Evolutionary conservation across 2,329 filamentous ascomycete species (phyloP), one percentile per base, ranked within the genome.

Genomic region (Claviceps pusilla): DNA sequence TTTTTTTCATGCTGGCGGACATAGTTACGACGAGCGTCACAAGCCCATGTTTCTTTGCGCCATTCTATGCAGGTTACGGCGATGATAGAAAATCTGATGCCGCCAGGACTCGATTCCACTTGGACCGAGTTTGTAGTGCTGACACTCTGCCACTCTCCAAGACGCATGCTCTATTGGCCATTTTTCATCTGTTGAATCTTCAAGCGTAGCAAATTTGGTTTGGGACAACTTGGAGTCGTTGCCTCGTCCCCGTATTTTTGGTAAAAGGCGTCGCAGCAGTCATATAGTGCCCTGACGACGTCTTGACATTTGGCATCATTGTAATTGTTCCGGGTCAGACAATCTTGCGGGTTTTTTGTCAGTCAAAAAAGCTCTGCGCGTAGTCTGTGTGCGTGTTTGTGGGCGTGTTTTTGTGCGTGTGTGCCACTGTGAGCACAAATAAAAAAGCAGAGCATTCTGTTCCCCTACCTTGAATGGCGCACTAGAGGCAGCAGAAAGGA

Each of bases 241-340:
- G 87, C 89, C 29, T 82, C 71, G 54, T 94, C 84, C 16, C 93
- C 90, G 56, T 87, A 79, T 55, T 79, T 77, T 62, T 84, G 73
- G 70, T 98, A 97, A 67, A 97, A 95, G 12, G 80, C 78, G 63
- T 90, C 83, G 69, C 93, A 98, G 71, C 93, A 98, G 61, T 93
- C 85, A 69, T 97, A 98, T 29, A 98, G 73, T 3, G 89, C 87
- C 66, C 91, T 84, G 55, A 98, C 79, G 64, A 89, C 75, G 19
- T 72, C 68, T 64, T 85, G 80, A 69, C 93, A 98, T 65, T 83
- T 94, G 47, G 81, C 81, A 70, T 97, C 89, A 57, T 94, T 80
- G 73, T 86, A 97, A 53, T 82, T 82, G 68, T 90, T 90, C 69
- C 83, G 91, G 49, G 80, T 81, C 58, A 98, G 75, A 65, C 93